These are phyloP conservation scores for Biscogniauxia marginata DNA, from an alignment of 2,329 filamentous ascomycete genomes.

Conservation along the genomic window DNA sequence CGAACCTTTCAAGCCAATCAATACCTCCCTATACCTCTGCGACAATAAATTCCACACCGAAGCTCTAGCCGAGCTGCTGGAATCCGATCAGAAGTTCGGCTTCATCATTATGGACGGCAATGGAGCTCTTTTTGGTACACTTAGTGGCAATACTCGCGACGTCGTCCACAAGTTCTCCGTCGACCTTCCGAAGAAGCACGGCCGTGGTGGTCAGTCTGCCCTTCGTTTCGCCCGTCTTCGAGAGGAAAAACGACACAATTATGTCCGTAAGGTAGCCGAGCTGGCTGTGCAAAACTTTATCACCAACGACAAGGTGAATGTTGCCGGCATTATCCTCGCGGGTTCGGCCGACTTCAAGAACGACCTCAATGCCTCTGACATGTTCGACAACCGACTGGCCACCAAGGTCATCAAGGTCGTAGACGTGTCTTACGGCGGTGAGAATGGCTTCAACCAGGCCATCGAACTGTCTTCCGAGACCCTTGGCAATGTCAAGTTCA, in stretches of 20 bases:
- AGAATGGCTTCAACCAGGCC: slow-evolving; percentile 99
- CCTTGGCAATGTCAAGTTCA: slow-evolving; percentile 98
- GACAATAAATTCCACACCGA: slow-evolving; percentile 99
- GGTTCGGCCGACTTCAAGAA: slow-evolving; percentile 99
- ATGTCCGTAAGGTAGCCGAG: slow-evolving; percentile 97
- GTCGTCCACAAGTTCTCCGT: slow-evolving; percentile 97
- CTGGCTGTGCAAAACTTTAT: slow-evolving; percentile 99
- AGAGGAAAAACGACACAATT: slow-evolving; percentile 99
- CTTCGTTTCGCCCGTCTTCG: slow-evolving; percentile 98
- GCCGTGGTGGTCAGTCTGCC: slow-evolving; percentile 98
- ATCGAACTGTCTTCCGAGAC: slow-evolving; percentile 96
- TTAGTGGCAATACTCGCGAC: slow-evolving; percentile 96
- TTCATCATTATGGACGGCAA: slow-evolving; percentile 99
- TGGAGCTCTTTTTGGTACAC: slow-evolving; percentile 91
- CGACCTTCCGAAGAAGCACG: slow-evolving; percentile 99
- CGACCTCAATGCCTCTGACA: slow-evolving; percentile 93
- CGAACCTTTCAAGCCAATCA: slow-evolving; percentile 99
- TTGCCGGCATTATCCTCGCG: slow-evolving; percentile 90
- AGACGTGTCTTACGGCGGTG: slow-evolving; percentile 96
- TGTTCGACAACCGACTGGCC: slow-evolving; percentile 91
- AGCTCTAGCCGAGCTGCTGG: slow-evolving; percentile 91
- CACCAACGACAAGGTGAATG: slow-evolving; percentile 97
- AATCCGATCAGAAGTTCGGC: slow-evolving; percentile 98
- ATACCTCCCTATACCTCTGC: slow-evolving; percentile 97
- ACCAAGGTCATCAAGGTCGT: slow-evolving; percentile 99